Evolutionary conservation across 202 grass and related monocot species (phyloP), one percentile per base, ranked within the genome.

Genomic region (Zoysia matrella): DNA sequence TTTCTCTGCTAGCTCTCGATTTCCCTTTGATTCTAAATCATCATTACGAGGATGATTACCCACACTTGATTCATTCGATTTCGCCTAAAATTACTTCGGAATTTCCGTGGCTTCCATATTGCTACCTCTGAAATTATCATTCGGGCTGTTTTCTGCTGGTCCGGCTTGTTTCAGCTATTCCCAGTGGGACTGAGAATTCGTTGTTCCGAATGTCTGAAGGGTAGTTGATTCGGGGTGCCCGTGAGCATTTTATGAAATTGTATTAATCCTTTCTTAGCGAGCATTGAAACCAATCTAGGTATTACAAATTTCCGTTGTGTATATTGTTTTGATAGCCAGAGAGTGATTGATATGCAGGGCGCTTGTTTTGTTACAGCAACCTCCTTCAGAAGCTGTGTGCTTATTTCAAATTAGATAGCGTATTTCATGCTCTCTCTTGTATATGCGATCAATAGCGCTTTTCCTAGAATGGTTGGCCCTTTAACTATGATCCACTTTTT

Each of bases 241-340:
- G 11, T 54, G 60, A 40, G 63, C 67, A 86, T 86, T 50, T 39
- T 67, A 48, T 50, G 73, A 71, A 14, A 22, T 77, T 63, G 11
- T 66, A 4, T 64, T 56, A 58, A 10, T 45, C 12, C 9, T 76
- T 67, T 63, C 39, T 74, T 81, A 51, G 14, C 0, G 43, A 56
- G 64, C 49, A 78, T 56, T 67, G 4, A 10, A 48, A 60, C 16
- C 58, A 60, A 30, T 7, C 57, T 16, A 46, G 18, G 46, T 68
- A 81, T 64, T 82, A 53, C 36, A 43, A 40, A 36, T 54, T 46
- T 82, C 72, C 43, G 64, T 64, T 40, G 53, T 46, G 16, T 11
- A 56, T 71, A 65, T 18, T n/a, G 18, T 64, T 81, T 52, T 81
- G 16, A 9, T 47, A 71, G 53, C 39, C 73, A 18, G 41, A 75